Base-by-base conservation (phyloP, 139 green algal species). In the Coelastrella sp. region DNA sequence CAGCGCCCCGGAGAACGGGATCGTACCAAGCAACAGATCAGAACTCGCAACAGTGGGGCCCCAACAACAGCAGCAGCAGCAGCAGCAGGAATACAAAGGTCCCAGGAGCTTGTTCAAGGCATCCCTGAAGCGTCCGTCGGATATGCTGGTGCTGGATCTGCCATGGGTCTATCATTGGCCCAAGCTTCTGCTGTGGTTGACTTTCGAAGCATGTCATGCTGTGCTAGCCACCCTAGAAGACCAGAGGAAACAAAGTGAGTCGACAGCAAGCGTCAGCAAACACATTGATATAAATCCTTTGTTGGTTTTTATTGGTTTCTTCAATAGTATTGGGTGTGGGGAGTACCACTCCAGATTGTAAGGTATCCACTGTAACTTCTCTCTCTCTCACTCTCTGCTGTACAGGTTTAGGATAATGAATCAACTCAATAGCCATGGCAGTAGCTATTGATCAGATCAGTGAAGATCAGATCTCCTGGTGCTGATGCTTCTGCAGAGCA, bases 131-230 rank as follows among this genome's bases (percentile, higher is more conserved):
- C n/a, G 22, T 54, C 73, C 19, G n/a, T 23, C 85, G 54, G 85
- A 90, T 32, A 61, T 60, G 61, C n/a, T 92, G 89, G 89, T 92
- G 23, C 81, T 81, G 5, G 74, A 81, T 59, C 23, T 82, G n/a
- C 81, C 66, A 3, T 80, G 66, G 66, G 5, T 77, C 32, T 79
- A 89, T n/a, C 88, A 87, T 8, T 88, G 88, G 80, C 80, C 79
- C 11, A 82, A 83, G 80, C 23, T 88, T 57, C 13, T 87, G 65
- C 14, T 83, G 56, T 87, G 68, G 78, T 7, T 20, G 11, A 20
- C 81, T 20, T 81, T 92, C 16, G 47, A 87, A 60, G 71, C 20
- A 7, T 88, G 84, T 77, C 77, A 85, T 64, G 23, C 76, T 8
- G 77, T 64, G 0, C 59, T 89, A 56, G 84, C 80, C 5, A 20